These are phyloP conservation scores for Acanthamoeba sp. DNA, from an alignment of 208 protist species.

Conservation along the genomic window DNA sequence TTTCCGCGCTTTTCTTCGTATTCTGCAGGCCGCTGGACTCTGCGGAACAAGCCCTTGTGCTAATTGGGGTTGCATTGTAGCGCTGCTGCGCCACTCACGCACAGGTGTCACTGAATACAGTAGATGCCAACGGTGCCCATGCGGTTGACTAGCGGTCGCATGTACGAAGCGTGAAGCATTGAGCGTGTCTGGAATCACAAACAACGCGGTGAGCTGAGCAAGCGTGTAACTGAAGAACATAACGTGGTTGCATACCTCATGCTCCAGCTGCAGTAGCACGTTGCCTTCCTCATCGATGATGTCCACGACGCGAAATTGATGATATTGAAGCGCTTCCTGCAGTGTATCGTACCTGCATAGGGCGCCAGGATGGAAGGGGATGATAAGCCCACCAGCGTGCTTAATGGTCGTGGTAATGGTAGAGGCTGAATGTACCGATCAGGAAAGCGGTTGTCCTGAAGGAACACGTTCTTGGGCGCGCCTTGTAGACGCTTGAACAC, in stretches of 20 bases:
- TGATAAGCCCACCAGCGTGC: too few relatives aligned
- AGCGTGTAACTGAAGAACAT: too few relatives aligned
- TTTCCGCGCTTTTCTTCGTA: too few relatives aligned
- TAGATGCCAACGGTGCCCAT: slow-evolving; percentile 37
- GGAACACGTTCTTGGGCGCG: slow-evolving; percentile 13
- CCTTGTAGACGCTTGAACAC: background rate
- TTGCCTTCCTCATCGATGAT: slow-evolving; percentile 46
- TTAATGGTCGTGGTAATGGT: too few relatives aligned
- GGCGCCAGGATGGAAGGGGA: background rate
- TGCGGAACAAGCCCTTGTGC: too few relatives aligned
- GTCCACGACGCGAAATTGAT: slow-evolving; percentile 35
- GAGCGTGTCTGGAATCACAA: background rate
- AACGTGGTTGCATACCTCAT: background rate
- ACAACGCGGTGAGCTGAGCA: too few relatives aligned
- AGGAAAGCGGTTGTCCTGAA: slow-evolving; percentile 16
- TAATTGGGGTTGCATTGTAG: too few relatives aligned
- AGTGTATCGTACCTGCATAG: slow-evolving; percentile 6
- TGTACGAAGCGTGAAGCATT: slow-evolving; percentile 29
- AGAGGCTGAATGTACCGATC: background rate
- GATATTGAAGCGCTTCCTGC: background rate
- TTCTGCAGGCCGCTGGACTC: too few relatives aligned
- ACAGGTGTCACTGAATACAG: background rate
- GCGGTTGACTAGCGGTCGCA: slow-evolving; percentile 34
- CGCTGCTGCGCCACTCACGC: too few relatives aligned
- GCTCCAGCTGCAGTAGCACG: slow-evolving; percentile 28